Conservation (phyloP, 2,329 filamentous ascomycete genomes). For the Diaporthe aspalathi region DNA sequence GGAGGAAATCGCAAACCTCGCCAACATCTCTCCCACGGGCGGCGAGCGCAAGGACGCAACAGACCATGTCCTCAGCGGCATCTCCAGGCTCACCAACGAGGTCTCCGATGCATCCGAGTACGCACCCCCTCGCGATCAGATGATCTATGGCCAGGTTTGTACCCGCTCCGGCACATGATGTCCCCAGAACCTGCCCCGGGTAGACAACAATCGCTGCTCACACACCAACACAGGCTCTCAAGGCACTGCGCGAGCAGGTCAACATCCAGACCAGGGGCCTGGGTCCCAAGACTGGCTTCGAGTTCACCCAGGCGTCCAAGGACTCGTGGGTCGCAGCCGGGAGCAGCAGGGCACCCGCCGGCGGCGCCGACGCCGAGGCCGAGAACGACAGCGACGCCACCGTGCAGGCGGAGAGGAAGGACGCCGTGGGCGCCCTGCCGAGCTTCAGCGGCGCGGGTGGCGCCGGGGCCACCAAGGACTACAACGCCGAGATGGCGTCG, state of each 20-base stretch:
- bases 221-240: conserved; percentile 71
- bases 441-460: conserved; percentile 40
- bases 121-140: conserved; percentile 89
- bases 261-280: conserved; percentile 75
- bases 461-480: conserved; percentile 55
- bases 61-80: conserved; percentile 82
- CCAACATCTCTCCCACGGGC: conserved; percentile 69
- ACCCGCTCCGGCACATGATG: not conserved
- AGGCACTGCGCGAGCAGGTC: conserved; percentile 82
- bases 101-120: conserved; percentile 86
- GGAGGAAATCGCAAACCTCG: conserved; percentile 77
- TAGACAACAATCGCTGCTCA: not conserved
- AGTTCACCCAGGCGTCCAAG: conserved; percentile 69
- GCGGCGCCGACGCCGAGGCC: conserved; percentile 43
- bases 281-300: conserved; percentile 80
- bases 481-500: conserved; percentile 67
- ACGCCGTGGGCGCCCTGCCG: conserved; percentile 54
- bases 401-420: conserved; percentile 41
- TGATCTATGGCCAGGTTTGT: conserved; percentile 81
- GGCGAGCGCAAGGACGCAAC: conserved; percentile 84
- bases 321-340: conserved; percentile 39
- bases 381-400: conserved; percentile 16
- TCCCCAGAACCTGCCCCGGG: not conserved
- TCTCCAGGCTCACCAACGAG: conserved; percentile 83
- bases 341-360: conserved; percentile 1